Percentiles rank a stretch among this genome's conserved stretches.
Evolutionary conservation across 2,329 filamentous ascomycete genomes (phyloP).

Genomic region (Exutisphaerella laricina): DNA sequence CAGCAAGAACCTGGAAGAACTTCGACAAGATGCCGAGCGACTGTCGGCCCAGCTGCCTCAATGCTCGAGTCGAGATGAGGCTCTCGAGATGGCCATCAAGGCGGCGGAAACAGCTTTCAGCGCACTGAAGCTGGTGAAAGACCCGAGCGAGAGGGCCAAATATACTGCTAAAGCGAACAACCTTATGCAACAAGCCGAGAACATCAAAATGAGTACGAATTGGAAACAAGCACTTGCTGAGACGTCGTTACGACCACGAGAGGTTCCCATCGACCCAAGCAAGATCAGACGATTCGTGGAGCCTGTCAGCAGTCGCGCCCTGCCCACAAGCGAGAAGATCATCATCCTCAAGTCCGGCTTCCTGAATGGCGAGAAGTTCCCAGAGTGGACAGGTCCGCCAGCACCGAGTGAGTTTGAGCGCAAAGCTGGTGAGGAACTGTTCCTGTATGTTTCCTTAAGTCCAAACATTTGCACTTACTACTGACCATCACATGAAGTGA

Average conservation of each 20-base stretch:
- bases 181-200: constrained; percentile 66
- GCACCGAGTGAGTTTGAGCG: constrained; percentile 56
- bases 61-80: constrained; percentile 44
- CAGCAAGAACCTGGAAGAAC: constrained; percentile 17
- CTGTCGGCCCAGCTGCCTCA: constrained; percentile 18
- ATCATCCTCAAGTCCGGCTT: constrained; percentile 72
- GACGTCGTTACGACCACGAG: not conserved
- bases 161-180: constrained; percentile 63
- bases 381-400: constrained; percentile 70
- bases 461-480: constrained; percentile 7
- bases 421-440: constrained; percentile 48
- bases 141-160: constrained; percentile 57
- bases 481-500: constrained; percentile 39
- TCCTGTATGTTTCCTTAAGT: constrained; percentile 50
- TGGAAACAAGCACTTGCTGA: constrained; percentile 21
- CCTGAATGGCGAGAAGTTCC: constrained; percentile 77
- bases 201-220: constrained; percentile 55
- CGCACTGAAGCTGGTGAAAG: constrained; percentile 59
- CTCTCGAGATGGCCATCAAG: constrained; percentile 67
- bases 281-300: constrained; percentile 38
- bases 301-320: constrained; percentile 55
- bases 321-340: constrained; percentile 66
- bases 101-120: constrained; percentile 79
- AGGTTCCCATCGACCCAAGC: constrained; percentile 5
- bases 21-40: constrained; percentile 22